Conservation (phyloP, 2,329 filamentous ascomycete species). For the Phialophora tarda region DNA sequence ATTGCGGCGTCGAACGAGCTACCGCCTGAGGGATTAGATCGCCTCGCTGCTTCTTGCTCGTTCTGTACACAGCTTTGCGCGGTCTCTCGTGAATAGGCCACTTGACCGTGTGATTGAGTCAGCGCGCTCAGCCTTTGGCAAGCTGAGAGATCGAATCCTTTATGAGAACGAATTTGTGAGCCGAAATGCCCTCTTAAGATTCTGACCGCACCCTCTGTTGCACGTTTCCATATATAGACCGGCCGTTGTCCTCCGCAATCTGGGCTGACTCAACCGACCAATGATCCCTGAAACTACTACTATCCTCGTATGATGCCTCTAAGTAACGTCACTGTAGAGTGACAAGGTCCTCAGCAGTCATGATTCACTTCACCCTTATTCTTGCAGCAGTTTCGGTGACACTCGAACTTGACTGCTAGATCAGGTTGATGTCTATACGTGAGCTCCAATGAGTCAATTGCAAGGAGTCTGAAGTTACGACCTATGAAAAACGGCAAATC, state of each 20-base stretch:
- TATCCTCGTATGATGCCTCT: background rate
- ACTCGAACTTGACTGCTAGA: background rate
- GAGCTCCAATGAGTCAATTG: background rate
- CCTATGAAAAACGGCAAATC: background rate
- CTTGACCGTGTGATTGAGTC: conserved; percentile 8
- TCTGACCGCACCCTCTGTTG: conserved; percentile 16
- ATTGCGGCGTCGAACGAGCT: background rate
- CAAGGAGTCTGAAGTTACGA: background rate
- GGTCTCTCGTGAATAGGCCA: background rate
- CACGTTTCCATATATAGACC: conserved; percentile 26
- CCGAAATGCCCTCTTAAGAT: conserved; percentile 13
- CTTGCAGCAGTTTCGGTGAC: conserved; percentile 8
- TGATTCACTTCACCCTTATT: conserved; percentile 3
- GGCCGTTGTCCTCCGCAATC: conserved; percentile 22
- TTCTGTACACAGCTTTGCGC: background rate
- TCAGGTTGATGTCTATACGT: background rate
- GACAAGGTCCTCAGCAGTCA: background rate
- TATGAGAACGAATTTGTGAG: conserved; percentile 1
- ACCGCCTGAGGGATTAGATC: background rate
- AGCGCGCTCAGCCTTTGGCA: conserved; percentile 18
- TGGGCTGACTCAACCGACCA: conserved; percentile 20
- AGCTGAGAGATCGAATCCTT: background rate
- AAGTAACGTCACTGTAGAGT: background rate
- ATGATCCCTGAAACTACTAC: conserved; percentile 7
- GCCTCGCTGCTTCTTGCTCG: background rate